phyloP scores from a whole-genome alignment of 768 basidiomycete genomes.

The Phaeotremella skinneri region DNA sequence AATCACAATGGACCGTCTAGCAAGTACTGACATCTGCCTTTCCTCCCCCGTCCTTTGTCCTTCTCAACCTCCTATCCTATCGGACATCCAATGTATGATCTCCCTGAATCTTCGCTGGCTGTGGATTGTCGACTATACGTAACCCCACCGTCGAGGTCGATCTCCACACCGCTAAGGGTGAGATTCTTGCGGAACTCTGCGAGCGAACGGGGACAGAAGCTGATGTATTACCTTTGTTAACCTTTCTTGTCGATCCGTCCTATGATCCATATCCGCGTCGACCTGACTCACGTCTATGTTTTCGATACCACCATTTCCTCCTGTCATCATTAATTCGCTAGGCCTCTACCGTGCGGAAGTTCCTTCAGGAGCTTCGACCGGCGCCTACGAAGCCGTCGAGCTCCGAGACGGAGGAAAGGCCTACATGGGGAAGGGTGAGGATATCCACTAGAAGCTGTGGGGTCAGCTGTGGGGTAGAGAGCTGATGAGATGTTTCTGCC shows the following conservation, averaged over 20 bases:
- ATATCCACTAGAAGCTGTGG: not conserved
- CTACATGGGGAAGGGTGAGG: conserved; percentile 91
- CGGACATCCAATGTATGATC: too few relatives aligned
- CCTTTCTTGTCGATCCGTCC: too few relatives aligned
- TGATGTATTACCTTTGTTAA: too few relatives aligned
- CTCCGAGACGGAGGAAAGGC: conserved; percentile 96
- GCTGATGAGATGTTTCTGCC: not conserved
- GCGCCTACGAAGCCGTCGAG: conserved; percentile 97
- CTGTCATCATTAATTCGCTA: conserved; percentile 43
- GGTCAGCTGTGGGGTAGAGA: not conserved
- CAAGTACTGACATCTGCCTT: not conserved
- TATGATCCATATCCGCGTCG: not conserved
- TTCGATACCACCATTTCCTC: not conserved
- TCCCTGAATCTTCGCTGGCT: not conserved
- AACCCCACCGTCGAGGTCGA: conserved; percentile 83
- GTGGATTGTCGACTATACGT: conserved; percentile 33
- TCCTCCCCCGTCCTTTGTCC: conserved; percentile 54
- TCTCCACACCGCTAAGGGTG: conserved; percentile 81
- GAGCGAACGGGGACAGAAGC: too few relatives aligned
- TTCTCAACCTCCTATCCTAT: not conserved
- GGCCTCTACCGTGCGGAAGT: conserved; percentile 92
- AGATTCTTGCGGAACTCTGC: too few relatives aligned
- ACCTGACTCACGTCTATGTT: conserved; percentile 1
- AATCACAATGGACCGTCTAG: not conserved
- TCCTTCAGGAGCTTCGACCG: conserved; percentile 97